Percentiles rank a stretch among this genome's conserved stretches.
Conservation (phyloP, 2,329 filamentous ascomycete species). For the Lasiodiplodia sp. region DNA sequence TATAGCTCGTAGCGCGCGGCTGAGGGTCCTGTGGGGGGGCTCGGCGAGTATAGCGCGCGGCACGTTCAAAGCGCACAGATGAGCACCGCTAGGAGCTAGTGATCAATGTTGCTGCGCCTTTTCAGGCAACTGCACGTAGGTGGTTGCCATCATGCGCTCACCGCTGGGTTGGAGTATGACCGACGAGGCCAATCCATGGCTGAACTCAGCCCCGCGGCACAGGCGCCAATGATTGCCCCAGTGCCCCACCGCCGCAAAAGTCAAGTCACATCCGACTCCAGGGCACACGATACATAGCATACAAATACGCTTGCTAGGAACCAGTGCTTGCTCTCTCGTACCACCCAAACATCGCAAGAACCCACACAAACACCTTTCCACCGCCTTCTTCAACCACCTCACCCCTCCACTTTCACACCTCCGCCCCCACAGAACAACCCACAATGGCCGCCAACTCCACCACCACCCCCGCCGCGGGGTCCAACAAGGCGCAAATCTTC, state of each 20-base stretch:
- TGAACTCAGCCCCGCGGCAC: slow-evolving; percentile 1
- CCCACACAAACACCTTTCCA: neutral
- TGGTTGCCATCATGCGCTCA: neutral
- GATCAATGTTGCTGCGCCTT: neutral
- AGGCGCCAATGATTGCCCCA: neutral
- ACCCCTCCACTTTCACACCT: neutral
- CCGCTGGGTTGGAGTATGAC: neutral
- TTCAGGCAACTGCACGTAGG: neutral
- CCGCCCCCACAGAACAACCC: neutral
- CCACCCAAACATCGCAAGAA: neutral
- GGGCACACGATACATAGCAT: neutral
- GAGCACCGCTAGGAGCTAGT: neutral
- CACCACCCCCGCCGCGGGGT: slow-evolving; percentile 37
- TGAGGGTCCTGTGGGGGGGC: neutral
- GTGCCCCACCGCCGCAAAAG: neutral
- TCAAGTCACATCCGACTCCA: neutral
- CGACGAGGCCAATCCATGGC: neutral
- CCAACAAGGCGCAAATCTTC: slow-evolving; percentile 5
- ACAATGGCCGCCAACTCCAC: slow-evolving; percentile 19
- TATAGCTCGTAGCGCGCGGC: neutral
- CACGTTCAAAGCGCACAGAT: neutral
- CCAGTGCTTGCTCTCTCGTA: neutral
- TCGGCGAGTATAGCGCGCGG: neutral
- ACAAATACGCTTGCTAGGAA: neutral
- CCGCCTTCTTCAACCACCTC: neutral